These are phyloP conservation scores for Eimeria maxima DNA, from an alignment of 169 alveolate species.

Conservation along the genomic window DNA sequence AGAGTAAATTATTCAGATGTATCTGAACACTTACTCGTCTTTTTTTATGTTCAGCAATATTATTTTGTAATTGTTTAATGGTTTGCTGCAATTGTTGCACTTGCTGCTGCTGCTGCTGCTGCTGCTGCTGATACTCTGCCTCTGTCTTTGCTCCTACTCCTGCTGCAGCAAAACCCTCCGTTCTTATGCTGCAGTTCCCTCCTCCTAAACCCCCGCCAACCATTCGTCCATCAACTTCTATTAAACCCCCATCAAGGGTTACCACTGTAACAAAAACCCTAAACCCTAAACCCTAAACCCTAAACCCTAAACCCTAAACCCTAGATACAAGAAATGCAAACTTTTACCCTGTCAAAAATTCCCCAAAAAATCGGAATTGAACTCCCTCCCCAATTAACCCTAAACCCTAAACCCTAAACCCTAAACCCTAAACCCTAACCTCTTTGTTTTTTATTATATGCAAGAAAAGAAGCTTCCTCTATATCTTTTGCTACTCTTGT, in stretches of 20 bases:
- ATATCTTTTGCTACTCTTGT: neutral
- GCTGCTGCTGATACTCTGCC: neutral
- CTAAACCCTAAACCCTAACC: slow-evolving; percentile 7
- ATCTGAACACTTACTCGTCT: neutral
- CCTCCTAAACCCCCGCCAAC: slow-evolving; percentile 53
- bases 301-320: slow-evolving; percentile 21
- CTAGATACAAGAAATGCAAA: too few species aligned
- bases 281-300: slow-evolving; percentile 53
- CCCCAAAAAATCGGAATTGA: neutral
- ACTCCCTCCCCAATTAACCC: neutral
- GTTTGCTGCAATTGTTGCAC: slow-evolving; percentile 54
- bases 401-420: slow-evolving; percentile 5
- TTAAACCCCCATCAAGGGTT: slow-evolving; percentile 75
- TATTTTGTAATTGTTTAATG: neutral
- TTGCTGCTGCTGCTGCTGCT: slow-evolving; percentile 45
- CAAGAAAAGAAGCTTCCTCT: neutral
- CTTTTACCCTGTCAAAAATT: too few species aligned
- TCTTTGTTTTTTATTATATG: neutral
- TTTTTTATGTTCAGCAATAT: neutral
- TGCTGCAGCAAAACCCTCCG: neutral
- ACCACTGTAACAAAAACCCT: slow-evolving; percentile 55
- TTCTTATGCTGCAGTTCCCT: slow-evolving; percentile 35
- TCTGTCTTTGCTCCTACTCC: neutral
- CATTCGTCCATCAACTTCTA: slow-evolving; percentile 71
- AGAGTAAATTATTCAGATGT: neutral